Percentiles rank a stretch among this genome's conserved stretches.
phyloP scores from a whole-genome alignment of 225 moss, liverwort and hornwort species.

The Ulota crispa region DNA sequence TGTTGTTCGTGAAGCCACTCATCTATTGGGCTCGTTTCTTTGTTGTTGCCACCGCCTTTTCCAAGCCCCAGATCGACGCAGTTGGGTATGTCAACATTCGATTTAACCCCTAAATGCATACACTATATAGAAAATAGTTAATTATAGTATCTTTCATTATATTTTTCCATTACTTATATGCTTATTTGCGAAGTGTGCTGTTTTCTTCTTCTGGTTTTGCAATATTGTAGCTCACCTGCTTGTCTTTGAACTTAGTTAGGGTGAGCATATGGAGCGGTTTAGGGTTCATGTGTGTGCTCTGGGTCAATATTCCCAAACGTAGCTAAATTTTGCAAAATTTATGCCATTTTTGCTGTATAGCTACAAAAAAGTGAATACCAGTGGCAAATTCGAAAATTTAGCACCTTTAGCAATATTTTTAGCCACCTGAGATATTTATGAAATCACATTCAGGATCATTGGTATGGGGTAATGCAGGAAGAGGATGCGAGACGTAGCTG shows the following conservation, averaged over 20 bases:
- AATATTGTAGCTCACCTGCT: neutral
- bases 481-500: conserved; percentile 72
- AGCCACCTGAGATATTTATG: no score
- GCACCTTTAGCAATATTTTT: no score
- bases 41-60: conserved; percentile 84
- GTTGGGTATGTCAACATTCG: conserved; percentile 59
- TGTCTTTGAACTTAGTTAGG: neutral
- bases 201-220: neutral
- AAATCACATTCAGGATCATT: no score
- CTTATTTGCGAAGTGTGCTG: neutral
- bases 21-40: conserved; percentile 97
- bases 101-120: neutral
- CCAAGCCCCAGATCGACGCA: conserved; percentile 86
- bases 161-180: neutral
- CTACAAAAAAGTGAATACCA: no score
- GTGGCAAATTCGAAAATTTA: no score
- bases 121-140: neutral
- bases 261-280: neutral
- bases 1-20: conserved; percentile 83
- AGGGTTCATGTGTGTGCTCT: conserved; percentile 7
- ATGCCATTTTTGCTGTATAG: no score
- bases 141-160: neutral
- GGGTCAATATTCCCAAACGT: neutral
- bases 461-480: conserved; percentile 42
- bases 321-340: no score